A percentile compares a stretch with the other conserved stretches of the same genome.
phyloP scores from a whole-genome alignment of 208 protist genomes.

The Wallacemonas sp. region DNA sequence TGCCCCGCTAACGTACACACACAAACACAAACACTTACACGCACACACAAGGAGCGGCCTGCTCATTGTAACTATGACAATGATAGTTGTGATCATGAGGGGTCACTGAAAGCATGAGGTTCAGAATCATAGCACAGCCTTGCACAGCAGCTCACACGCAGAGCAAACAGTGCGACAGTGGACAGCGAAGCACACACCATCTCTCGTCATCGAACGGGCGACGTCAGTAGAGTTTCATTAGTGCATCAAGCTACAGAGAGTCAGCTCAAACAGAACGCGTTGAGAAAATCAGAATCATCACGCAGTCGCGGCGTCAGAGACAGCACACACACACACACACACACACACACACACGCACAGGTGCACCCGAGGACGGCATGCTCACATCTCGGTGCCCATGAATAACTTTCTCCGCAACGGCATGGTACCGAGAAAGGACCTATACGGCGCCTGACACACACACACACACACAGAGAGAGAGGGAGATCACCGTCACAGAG shows the following conservation, averaged over 20 bases:
- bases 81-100: conserved; percentile 22
- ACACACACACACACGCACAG: background rate
- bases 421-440: conserved; percentile 1
- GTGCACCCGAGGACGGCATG: background rate
- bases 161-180: background rate
- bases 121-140: conserved; percentile 21
- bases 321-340: conserved; percentile 1
- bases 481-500: background rate
- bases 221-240: conserved; percentile 13
- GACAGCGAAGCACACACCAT: background rate
- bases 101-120: conserved; percentile 22
- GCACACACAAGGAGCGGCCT: background rate
- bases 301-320: background rate
- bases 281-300: conserved; percentile 17
- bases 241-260: conserved; percentile 1
- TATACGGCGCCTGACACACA: conserved; percentile 11
- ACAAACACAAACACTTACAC: too few relatives aligned
- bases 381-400: conserved; percentile 11
- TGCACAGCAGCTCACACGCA: background rate
- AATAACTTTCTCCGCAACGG: conserved; percentile 15
- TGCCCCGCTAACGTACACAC: too few relatives aligned
- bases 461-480: background rate
- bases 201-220: background rate
- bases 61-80: conserved; percentile 56
- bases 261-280: conserved; percentile 67